Percentiles rank a stretch among this genome's conserved stretches.
These are phyloP conservation scores for Oryza longistaminata DNA, from an alignment of 176 grass and related monocot genomes.

Conservation along the genomic window DNA sequence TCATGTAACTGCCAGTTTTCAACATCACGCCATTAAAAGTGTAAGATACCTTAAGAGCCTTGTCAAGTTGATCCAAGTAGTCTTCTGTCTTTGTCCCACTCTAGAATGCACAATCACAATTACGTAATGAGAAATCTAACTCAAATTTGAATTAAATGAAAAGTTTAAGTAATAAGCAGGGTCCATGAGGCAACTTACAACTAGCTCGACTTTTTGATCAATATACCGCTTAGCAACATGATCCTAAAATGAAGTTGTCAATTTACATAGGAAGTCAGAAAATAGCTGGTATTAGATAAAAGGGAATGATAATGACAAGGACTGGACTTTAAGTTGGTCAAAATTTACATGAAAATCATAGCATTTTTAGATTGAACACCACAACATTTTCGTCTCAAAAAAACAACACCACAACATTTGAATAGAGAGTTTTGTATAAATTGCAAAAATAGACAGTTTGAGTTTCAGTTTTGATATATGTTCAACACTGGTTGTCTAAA, in stretches of 20 bases:
- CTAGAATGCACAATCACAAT: slow-evolving; percentile 48
- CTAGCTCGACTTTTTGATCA: slow-evolving; percentile 86
- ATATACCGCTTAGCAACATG: slow-evolving; percentile 64
- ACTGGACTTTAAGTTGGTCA: background rate
- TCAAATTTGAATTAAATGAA: background rate
- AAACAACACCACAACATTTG: background rate
- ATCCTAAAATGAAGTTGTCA: slow-evolving; percentile 54
- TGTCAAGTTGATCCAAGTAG: slow-evolving; percentile 84
- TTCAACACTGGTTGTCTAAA: background rate
- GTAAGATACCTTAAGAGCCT: slow-evolving; percentile 70
- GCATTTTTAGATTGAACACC: background rate
- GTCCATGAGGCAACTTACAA: slow-evolving; percentile 46
- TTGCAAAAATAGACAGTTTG: background rate
- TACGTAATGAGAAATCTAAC: slow-evolving; percentile 12
- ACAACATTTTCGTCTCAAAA: background rate
- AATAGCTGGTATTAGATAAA: background rate
- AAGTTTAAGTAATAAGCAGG: background rate
- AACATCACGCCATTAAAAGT: background rate
- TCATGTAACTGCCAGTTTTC: background rate
- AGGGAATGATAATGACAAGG: slow-evolving; percentile 19
- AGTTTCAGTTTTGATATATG: background rate
- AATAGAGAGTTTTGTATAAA: background rate
- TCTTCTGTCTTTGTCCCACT: slow-evolving; percentile 80
- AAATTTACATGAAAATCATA: background rate
- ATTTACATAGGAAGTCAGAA: slow-evolving; percentile 9